phyloP scores from a whole-genome alignment of 805 yeast species.

The Saturnispora bothae region DNA sequence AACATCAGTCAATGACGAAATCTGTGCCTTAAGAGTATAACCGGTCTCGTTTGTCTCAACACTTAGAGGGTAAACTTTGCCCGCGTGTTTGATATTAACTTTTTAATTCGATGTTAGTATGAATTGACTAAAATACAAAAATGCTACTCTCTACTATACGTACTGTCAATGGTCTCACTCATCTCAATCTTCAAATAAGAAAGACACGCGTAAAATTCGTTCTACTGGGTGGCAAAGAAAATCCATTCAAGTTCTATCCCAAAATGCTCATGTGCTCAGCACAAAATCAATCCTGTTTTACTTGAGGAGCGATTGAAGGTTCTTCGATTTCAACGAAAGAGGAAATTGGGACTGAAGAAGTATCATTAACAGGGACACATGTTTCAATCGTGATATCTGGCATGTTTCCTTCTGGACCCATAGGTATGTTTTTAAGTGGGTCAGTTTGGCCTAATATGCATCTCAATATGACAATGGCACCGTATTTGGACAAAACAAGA shows the following conservation, averaged over 20 bases:
- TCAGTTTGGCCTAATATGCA: constrained; percentile 45
- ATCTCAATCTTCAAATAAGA: neutral
- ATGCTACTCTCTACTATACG: neutral
- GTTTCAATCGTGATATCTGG: constrained; percentile 64
- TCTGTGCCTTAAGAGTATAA: constrained; percentile 51
- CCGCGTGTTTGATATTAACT: constrained; percentile 51
- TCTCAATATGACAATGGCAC: constrained; percentile 61
- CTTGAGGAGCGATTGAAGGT: neutral
- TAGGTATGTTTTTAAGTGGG: constrained; percentile 39
- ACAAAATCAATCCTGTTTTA: neutral
- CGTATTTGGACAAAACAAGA: constrained; percentile 79
- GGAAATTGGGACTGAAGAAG: constrained; percentile 44
- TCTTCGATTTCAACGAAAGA: constrained; percentile 43
- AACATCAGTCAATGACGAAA: constrained; percentile 64
- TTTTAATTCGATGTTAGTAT: constrained; percentile 1
- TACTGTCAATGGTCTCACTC: constrained; percentile 5
- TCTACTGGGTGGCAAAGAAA: neutral
- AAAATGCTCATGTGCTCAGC: constrained; percentile 6
- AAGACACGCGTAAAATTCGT: neutral
- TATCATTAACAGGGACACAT: constrained; percentile 40
- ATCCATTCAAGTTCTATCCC: too few species aligned
- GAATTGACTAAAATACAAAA: neutral
- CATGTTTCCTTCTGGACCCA: constrained; percentile 72
- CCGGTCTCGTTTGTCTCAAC: constrained; percentile 50
- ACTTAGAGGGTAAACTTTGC: constrained; percentile 51